Base-by-base conservation (phyloP, 768 basidiomycete genomes). In the Tulasnella sp. region DNA sequence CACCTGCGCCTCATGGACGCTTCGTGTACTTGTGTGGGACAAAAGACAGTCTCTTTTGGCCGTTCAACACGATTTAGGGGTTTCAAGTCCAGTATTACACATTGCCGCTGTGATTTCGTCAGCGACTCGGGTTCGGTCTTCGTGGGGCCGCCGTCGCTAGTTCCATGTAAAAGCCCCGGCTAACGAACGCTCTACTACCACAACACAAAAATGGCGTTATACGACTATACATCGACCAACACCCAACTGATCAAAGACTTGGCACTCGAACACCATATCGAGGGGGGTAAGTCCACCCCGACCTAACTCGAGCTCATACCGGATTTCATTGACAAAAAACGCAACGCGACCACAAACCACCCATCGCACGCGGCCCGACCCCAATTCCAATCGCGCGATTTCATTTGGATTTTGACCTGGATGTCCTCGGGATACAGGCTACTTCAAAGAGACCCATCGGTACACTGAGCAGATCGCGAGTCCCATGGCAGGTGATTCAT, bases 371-470 rank as follows among this genome's bases (percentile, higher is more conserved):
- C n/a, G n/a, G n/a, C n/a, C n/a, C n/a, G n/a, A n/a, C n/a, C n/a
- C n/a, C n/a, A n/a, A n/a, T n/a, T n/a, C n/a, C n/a, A n/a, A n/a
- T n/a, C n/a, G n/a, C n/a, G n/a, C n/a, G n/a, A n/a, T n/a, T n/a
- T n/a, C n/a, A n/a, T n/a, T n/a, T n/a, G n/a, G n/a, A n/a, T n/a
- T n/a, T n/a, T n/a, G n/a, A n/a, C n/a, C n/a, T n/a, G n/a, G n/a
- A n/a, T n/a, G n/a, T n/a, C n/a, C n/a, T n/a, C n/a, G n/a, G n/a
- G n/a, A n/a, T n/a, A n/a, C 23, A 56, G 72, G 72, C 0, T 72
- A 69, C 50, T 73, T 65, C 58, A 66, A 57, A 0, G 68, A 73
- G 61, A 74, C 72, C 15, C 69, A 70, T 37, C 59, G 67, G 11
- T 65, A 68, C 59, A 36, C 46, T 0, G 64, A 67, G 7, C 36